Percentiles rank a stretch among this genome's conserved stretches.
Conservation (phyloP, 305 asterid genomes). For the Coffea humblotiana region DNA sequence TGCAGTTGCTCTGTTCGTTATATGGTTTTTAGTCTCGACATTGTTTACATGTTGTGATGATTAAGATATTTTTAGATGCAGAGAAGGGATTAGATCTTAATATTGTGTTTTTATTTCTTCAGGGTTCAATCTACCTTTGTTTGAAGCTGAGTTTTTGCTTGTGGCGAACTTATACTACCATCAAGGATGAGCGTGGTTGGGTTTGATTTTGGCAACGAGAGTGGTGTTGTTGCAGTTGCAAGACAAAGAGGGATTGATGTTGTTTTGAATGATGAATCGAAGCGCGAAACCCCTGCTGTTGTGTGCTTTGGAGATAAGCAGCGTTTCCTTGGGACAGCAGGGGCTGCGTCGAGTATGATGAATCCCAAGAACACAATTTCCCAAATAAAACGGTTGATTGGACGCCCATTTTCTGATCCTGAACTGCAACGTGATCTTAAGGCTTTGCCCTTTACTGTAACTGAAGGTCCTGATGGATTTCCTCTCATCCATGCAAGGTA, state of each 20-base stretch:
- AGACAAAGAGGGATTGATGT: constrained; percentile 95
- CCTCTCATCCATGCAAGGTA: constrained; percentile 77
- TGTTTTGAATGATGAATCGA: constrained; percentile 91
- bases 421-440: constrained; percentile 78
- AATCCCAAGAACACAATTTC: constrained; percentile 91
- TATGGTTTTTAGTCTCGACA: not conserved
- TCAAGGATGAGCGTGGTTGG: constrained; percentile 94
- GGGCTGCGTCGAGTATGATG: constrained; percentile 95
- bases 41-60: not conserved
- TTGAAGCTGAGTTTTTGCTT: constrained; percentile 3
- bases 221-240: constrained; percentile 88
- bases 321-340: constrained; percentile 95
- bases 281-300: constrained; percentile 87
- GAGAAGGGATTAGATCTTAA: not conserved
- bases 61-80: not conserved
- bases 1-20: not conserved
- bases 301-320: constrained; percentile 97
- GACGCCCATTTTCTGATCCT: constrained; percentile 80
- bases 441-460: constrained; percentile 62
- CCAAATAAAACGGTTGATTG: constrained; percentile 79
- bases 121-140: constrained; percentile 28
- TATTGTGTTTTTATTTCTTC: not conserved
- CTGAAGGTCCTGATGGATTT: constrained; percentile 88
- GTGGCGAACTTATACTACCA: constrained; percentile 8
- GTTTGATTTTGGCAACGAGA: constrained; percentile 92